These are phyloP conservation scores for Suillus discolor DNA, from an alignment of 768 basidiomycete genomes.

Conservation along the genomic window DNA sequence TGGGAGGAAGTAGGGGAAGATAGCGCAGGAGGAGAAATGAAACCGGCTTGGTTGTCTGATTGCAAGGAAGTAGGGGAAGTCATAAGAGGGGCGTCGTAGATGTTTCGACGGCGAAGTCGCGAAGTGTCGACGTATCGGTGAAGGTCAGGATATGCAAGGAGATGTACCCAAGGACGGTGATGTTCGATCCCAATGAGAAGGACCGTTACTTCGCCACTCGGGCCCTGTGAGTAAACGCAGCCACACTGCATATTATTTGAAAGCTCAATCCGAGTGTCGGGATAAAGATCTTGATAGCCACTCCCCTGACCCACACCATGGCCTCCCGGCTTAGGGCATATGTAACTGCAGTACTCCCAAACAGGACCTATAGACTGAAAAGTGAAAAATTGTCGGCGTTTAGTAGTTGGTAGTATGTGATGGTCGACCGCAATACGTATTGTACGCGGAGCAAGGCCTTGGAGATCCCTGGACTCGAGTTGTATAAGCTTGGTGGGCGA, in stretches of 20 bases:
- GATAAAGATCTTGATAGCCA: neutral
- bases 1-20: neutral
- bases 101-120: too few relatives aligned
- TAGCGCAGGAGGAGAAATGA: too few relatives aligned
- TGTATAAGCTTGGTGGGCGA: neutral
- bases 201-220: neutral
- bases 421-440: constrained; percentile 1
- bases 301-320: neutral
- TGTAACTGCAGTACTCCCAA: neutral
- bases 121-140: neutral
- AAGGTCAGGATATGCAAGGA: neutral
- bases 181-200: constrained; percentile 2
- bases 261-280: neutral
- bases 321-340: neutral
- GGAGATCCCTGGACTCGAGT: neutral
- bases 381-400: neutral
- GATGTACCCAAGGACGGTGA: constrained; percentile 1
- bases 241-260: neutral
- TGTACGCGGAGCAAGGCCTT: neutral
- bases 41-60: too few relatives aligned
- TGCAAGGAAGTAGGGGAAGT: neutral
- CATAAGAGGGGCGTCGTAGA: too few relatives aligned
- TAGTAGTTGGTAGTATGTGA: neutral
- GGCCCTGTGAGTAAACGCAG: neutral
- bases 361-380: neutral